Evolutionary conservation across 768 basidiomycete species (phyloP).

Genomic region (Astraeus odoratus): DNA sequence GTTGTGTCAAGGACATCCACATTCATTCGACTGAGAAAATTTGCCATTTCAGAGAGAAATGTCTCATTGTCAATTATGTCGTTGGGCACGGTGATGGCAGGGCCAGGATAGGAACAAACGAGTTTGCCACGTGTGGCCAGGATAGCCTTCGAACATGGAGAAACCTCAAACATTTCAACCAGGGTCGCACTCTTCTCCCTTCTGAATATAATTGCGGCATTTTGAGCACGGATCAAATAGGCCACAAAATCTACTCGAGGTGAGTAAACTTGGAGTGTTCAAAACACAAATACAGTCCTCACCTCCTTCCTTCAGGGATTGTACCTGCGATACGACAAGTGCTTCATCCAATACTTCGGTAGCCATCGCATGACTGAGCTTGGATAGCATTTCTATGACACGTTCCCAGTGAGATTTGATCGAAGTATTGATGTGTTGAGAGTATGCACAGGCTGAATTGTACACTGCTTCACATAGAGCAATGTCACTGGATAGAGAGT

Average conservation of each 20-base stretch:
- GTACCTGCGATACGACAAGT: constrained; percentile 1
- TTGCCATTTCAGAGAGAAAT: neutral
- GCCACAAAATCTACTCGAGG: constrained; percentile 26
- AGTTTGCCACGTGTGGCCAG: constrained; percentile 32
- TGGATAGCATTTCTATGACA: constrained; percentile 5
- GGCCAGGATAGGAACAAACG: constrained; percentile 34
- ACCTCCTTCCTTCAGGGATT: constrained; percentile 1
- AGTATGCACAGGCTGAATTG: constrained; percentile 11
- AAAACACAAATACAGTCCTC: neutral
- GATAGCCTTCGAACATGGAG: constrained; percentile 23
- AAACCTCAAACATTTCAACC: constrained; percentile 38
- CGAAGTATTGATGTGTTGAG: neutral
- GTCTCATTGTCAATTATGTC: neutral
- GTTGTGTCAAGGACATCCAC: constrained; percentile 29
- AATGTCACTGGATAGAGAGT: constrained; percentile 14
- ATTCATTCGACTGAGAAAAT: constrained; percentile 8
- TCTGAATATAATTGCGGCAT: constrained; percentile 35
- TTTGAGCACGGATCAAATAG: constrained; percentile 35
- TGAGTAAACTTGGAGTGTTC: neutral
- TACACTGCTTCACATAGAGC: constrained; percentile 17
- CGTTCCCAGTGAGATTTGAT: neutral
- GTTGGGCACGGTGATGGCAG: constrained; percentile 28
- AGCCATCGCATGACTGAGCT: neutral
- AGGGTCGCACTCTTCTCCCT: constrained; percentile 14
- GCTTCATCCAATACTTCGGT: neutral